phyloP scores from a whole-genome alignment of 2,329 filamentous ascomycete genomes.

The Apiospora saccharicola region DNA sequence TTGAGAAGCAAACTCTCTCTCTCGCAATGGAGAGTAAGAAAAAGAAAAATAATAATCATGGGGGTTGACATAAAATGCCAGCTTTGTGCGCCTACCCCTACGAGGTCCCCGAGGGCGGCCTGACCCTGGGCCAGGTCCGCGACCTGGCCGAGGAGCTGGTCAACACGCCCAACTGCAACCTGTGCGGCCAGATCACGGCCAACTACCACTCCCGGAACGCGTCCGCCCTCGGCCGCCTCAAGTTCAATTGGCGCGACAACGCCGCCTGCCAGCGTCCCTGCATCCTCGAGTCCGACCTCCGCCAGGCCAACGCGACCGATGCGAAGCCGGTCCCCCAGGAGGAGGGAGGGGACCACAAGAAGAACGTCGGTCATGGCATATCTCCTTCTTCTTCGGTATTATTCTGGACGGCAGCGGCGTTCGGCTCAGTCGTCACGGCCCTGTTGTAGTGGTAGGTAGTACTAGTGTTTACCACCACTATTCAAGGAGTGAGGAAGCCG shows the following conservation, averaged over 20 bases:
- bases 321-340: background rate
- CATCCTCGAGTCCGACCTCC: background rate
- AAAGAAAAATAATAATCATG: no score
- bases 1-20: no score
- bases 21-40: no score
- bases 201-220: background rate
- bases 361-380: background rate
- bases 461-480: no score
- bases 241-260: background rate
- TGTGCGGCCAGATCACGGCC: slow-evolving; percentile 11
- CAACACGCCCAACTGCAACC: background rate
- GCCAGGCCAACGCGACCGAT: background rate
- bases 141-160: slow-evolving; percentile 6
- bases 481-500: no score
- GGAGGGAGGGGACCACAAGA: background rate
- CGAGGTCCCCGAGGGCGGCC: background rate
- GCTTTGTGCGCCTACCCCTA: background rate
- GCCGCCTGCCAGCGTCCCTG: background rate
- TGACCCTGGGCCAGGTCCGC: background rate
- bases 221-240: background rate
- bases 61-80: no score
- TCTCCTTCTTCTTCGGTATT: background rate
- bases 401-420: background rate
- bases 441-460: background rate
- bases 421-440: background rate